A percentile compares a stretch with the other conserved stretches of the same genome.
phyloP scores from a whole-genome alignment of 2,329 filamentous ascomycete species.

The Aspergillus arachidicola region DNA sequence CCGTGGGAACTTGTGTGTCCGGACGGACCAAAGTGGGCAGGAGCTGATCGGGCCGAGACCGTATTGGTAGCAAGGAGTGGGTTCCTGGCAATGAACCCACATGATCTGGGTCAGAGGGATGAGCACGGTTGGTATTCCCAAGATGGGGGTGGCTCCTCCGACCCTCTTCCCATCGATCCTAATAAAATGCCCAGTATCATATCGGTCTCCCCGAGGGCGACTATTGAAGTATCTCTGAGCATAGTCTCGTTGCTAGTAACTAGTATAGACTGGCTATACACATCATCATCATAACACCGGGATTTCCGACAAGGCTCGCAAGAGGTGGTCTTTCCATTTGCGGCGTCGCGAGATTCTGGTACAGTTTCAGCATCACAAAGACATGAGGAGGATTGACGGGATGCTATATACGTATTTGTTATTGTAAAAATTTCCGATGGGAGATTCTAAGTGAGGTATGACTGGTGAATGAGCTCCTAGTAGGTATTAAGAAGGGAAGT shows the following conservation, averaged over 20 bases:
- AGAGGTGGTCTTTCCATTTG: neutral
- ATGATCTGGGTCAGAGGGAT: neutral
- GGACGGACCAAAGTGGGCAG: neutral
- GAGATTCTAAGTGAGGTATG: neutral
- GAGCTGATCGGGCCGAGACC: neutral
- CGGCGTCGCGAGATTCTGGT: neutral
- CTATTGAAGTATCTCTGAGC: neutral
- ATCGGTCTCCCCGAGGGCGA: neutral
- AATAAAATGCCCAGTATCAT: neutral
- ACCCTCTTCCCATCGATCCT: neutral
- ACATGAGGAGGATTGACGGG: neutral
- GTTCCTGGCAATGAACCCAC: neutral
- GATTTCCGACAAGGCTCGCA: neutral
- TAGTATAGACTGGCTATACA: too few species aligned
- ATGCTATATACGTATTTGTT: neutral
- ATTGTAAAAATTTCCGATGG: too few species aligned
- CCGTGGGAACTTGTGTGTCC: neutral
- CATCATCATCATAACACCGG: neutral
- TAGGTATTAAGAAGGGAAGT: neutral
- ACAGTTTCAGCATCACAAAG: neutral
- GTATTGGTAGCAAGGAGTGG: neutral
- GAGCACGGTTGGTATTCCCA: neutral
- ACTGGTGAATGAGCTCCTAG: neutral
- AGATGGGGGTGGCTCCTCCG: neutral
- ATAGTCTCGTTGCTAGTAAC: neutral